Conservation (phyloP, 352 stramenopile species). For the Phytophthora citricola region DNA sequence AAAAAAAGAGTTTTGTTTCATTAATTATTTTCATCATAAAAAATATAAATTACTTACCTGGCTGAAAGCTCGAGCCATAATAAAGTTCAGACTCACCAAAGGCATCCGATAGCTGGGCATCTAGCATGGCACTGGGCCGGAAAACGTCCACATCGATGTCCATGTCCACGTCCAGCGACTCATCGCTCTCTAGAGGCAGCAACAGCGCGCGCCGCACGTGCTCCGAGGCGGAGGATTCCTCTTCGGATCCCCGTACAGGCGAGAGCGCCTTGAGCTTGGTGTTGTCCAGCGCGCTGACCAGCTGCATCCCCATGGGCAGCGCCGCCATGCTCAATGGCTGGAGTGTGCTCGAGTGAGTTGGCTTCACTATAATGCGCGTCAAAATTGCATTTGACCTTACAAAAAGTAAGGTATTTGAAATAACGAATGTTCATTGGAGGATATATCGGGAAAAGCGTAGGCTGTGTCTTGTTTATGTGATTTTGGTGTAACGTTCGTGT, state of each 20-base stretch:
- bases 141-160: constrained; percentile 71
- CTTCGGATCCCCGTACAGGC: constrained; percentile 1
- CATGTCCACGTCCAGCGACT: constrained; percentile 62
- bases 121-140: constrained; percentile 69
- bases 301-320: constrained; percentile 42
- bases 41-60: constrained; percentile 28
- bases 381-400: constrained; percentile 15
- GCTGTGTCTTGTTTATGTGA: constrained; percentile 3
- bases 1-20: neutral
- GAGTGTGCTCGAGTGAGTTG: constrained; percentile 17
- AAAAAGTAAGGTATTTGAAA: constrained; percentile 14
- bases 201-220: constrained; percentile 21
- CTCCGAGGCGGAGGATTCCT: constrained; percentile 6
- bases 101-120: constrained; percentile 54
- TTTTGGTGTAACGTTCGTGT: neutral
- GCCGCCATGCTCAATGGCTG: constrained; percentile 27
- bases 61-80: constrained; percentile 45
- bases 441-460: constrained; percentile 3
- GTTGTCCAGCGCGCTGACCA: constrained; percentile 50
- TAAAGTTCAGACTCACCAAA: constrained; percentile 41
- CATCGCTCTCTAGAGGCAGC: constrained; percentile 26
- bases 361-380: constrained; percentile 11
- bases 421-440: constrained; percentile 1
- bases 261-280: constrained; percentile 21
- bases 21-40: neutral